A percentile compares a stretch with the other conserved stretches of the same genome.
phyloP scores from a whole-genome alignment of 108 stramenopile species.

The Parietichytrium sp. region DNA sequence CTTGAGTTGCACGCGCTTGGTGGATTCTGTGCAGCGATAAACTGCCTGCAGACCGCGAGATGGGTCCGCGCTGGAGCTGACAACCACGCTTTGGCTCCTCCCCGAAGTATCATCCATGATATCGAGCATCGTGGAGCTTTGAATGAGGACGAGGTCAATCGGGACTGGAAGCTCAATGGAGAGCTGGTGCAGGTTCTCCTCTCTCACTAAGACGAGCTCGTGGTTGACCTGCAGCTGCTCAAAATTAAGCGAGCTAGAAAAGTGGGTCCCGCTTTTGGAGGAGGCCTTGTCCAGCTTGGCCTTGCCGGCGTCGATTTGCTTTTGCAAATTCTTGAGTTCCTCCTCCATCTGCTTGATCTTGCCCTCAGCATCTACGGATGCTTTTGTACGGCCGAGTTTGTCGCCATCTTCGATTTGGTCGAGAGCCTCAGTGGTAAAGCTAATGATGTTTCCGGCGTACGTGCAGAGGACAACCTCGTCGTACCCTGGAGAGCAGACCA shows the following conservation, averaged over 20 bases:
- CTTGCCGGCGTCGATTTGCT: neutral
- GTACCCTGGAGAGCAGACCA: conserved; percentile 25
- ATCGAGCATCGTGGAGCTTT: neutral
- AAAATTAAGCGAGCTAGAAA: neutral
- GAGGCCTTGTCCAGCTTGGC: neutral
- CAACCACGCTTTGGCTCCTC: conserved; percentile 1
- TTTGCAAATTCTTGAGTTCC: neutral
- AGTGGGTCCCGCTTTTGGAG: neutral
- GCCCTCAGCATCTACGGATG: neutral
- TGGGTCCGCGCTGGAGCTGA: neutral
- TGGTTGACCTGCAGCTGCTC: conserved; percentile 18
- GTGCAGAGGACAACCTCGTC: conserved; percentile 35
- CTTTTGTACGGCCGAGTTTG: neutral
- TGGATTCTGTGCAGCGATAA: neutral
- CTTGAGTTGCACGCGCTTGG: neutral
- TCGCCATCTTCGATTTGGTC: neutral
- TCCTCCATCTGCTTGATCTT: neutral
- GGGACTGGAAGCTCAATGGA: neutral
- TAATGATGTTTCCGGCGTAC: conserved; percentile 27
- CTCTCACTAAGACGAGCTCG: neutral
- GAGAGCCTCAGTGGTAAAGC: conserved; percentile 30
- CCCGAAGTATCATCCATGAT: neutral
- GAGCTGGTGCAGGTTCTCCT: neutral
- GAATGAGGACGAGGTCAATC: neutral
- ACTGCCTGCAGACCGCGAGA: neutral